phyloP scores from a whole-genome alignment of 2,329 filamentous ascomycete species.

The Colletotrichum viniferum region DNA sequence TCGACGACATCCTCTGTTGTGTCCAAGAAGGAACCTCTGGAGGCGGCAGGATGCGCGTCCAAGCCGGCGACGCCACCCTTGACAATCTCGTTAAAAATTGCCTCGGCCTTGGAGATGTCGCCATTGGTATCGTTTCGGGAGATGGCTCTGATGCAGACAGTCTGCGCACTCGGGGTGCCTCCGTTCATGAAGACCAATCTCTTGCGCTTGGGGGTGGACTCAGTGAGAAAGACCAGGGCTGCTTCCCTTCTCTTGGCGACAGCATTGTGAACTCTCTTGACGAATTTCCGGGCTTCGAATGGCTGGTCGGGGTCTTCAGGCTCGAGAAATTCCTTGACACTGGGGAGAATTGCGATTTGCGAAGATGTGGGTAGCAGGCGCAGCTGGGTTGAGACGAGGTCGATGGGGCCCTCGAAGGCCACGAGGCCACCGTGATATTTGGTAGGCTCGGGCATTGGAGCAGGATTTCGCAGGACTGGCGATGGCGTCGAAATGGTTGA shows the following conservation, averaged over 20 bases:
- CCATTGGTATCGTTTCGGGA: constrained; percentile 56
- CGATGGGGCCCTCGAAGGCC: constrained; percentile 62
- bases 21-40: neutral
- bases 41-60: constrained; percentile 9
- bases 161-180: constrained; percentile 58
- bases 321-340: constrained; percentile 51
- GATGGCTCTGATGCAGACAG: constrained; percentile 59
- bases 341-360: constrained; percentile 62
- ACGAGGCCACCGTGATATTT: constrained; percentile 55
- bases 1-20: constrained; percentile 24
- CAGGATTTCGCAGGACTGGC: neutral
- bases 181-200: constrained; percentile 66
- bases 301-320: constrained; percentile 27
- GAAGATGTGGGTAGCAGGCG: constrained; percentile 63
- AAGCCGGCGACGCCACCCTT: constrained; percentile 52
- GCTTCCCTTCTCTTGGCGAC: constrained; percentile 48
- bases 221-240: constrained; percentile 56
- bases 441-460: constrained; percentile 15
- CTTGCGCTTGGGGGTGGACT: constrained; percentile 49
- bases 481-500: neutral
- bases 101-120: constrained; percentile 52
- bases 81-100: constrained; percentile 54
- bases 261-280: constrained; percentile 57
- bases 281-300: constrained; percentile 37
- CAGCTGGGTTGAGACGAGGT: constrained; percentile 62